Percentiles rank a stretch among this genome's conserved stretches.
Conservation (phyloP, 164 flowering plant genomes). For the Pachysandra terminalis region DNA sequence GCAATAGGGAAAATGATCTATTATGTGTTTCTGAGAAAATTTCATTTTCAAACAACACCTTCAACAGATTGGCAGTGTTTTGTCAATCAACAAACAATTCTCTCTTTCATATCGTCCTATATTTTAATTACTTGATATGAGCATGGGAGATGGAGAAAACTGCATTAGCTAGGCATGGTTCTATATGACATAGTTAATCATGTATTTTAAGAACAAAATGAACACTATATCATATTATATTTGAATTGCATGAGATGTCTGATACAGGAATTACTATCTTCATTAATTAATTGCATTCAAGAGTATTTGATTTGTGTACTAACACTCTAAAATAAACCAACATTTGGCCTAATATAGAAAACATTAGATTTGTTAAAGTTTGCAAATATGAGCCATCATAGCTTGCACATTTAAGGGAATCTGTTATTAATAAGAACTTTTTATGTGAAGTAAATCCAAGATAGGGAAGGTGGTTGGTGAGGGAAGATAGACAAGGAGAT, state of each 20-base stretch:
- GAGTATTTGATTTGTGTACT: neutral
- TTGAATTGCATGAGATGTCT: neutral
- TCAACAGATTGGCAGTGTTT: too few relatives aligned
- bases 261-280: neutral
- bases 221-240: neutral
- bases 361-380: neutral
- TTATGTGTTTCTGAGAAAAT: too few relatives aligned
- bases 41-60: too few relatives aligned
- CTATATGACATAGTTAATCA: neutral
- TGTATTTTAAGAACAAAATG: neutral
- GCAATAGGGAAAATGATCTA: too few relatives aligned
- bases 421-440: constrained; percentile 10
- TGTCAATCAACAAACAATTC: too few relatives aligned
- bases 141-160: too few relatives aligned
- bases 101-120: too few relatives aligned
- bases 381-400: constrained; percentile 5
- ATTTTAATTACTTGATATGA: too few relatives aligned
- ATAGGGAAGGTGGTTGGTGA: neutral
- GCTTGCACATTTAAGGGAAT: constrained; percentile 4
- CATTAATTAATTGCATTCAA: neutral
- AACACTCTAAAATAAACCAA: neutral
- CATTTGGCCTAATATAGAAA: neutral
- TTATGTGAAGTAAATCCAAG: neutral
- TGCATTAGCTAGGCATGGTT: too few relatives aligned
- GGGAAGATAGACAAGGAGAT: neutral